These are phyloP conservation scores for Kodamaea ohmeri DNA, from an alignment of 1,139 yeast genomes.

Conservation along the genomic window DNA sequence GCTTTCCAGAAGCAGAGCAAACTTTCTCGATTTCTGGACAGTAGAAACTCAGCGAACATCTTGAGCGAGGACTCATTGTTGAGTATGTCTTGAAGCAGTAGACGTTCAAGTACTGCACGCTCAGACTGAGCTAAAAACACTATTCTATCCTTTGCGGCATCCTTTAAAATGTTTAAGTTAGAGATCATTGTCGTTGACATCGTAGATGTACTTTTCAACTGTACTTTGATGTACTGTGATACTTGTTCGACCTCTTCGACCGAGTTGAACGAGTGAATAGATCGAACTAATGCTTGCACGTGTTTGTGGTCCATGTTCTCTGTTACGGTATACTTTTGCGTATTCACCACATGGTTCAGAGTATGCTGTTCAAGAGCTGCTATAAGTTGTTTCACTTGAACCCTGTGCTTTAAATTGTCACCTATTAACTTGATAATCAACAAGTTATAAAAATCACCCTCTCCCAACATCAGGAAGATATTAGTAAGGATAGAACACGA, in stretches of 20 bases:
- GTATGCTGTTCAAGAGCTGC: constrained; percentile 70
- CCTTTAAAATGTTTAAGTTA: constrained; percentile 15
- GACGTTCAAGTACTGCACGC: constrained; percentile 11
- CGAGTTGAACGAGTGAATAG: constrained; percentile 13
- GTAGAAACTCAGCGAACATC: constrained; percentile 58
- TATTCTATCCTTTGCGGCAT: constrained; percentile 14
- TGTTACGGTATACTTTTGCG: constrained; percentile 14
- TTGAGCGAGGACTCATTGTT: constrained; percentile 46
- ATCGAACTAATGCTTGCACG: constrained; percentile 13
- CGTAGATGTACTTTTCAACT: constrained; percentile 14
- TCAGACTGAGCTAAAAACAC: constrained; percentile 6
- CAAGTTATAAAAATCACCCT: constrained; percentile 77
- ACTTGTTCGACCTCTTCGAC: constrained; percentile 25
- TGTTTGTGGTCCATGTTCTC: constrained; percentile 31
- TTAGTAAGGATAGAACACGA: constrained; percentile 49
- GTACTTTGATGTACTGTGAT: constrained; percentile 20
- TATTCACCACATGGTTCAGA: constrained; percentile 12
- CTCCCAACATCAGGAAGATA: constrained; percentile 55
- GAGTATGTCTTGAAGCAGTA: constrained; percentile 17
- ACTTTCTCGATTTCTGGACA: constrained; percentile 39
- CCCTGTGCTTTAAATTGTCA: constrained; percentile 66
- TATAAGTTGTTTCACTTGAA: constrained; percentile 71
- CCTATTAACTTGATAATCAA: constrained; percentile 60
- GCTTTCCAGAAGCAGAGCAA: constrained; percentile 63
- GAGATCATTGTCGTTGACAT: constrained; percentile 8